Percentiles rank a stretch among this genome's conserved stretches.
Evolutionary conservation across 306 rosid genomes (phyloP).

Genomic region (Hippophae rhamnoides): DNA sequence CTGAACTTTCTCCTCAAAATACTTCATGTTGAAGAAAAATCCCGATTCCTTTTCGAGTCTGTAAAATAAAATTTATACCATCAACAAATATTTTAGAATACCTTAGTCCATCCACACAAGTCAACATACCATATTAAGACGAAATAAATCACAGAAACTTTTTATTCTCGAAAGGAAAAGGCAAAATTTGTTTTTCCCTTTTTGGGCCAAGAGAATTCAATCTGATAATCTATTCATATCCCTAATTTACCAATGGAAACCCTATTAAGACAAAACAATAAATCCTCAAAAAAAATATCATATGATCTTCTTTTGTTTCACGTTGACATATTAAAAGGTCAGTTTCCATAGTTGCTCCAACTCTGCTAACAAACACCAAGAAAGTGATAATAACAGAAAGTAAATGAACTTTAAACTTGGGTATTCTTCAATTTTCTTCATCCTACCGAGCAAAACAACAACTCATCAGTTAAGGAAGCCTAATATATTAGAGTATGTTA

Average conservation of each 20-base stretch:
- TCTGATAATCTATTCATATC: too few species aligned
- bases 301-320: too few species aligned
- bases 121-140: not conserved
- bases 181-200: too few species aligned
- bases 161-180: too few species aligned
- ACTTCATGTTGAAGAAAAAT: constrained; percentile 79
- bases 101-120: not conserved
- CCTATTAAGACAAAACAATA: too few species aligned
- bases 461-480: too few species aligned
- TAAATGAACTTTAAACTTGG: not conserved
- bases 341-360: not conserved
- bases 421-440: not conserved
- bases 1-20: constrained; percentile 81
- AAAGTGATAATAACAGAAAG: not conserved
- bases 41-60: constrained; percentile 94
- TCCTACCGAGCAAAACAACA: not conserved
- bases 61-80: not conserved
- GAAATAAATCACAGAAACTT: not conserved
- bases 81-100: not conserved
- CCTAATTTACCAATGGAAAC: too few species aligned
- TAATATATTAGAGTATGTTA: too few species aligned
- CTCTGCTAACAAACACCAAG: not conserved
- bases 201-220: too few species aligned
- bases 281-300: too few species aligned
- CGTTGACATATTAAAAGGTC: too few species aligned